Conservation (phyloP, 225 moss, liverwort and hornwort species). For the Ulota crispa region DNA sequence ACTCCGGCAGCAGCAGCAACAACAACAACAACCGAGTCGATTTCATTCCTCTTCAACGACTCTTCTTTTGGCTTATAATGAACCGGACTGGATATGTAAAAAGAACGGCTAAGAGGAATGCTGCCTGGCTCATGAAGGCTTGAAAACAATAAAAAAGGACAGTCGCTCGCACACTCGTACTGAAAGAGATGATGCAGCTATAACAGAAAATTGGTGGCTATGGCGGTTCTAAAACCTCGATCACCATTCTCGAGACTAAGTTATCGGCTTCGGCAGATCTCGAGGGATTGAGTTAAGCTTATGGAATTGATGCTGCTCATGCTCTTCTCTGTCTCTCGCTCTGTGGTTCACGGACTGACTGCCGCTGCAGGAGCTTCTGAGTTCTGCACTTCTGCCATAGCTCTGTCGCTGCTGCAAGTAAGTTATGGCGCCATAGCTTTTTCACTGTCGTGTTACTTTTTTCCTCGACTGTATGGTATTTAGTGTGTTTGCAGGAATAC, state of each 20-base stretch:
- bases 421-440: neutral
- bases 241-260: neutral
- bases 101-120: constrained; percentile 8
- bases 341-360: neutral
- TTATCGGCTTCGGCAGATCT: neutral
- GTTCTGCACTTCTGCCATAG: constrained; percentile 7
- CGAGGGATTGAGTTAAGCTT: neutral
- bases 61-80: neutral
- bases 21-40: neutral
- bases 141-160: neutral
- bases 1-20: neutral
- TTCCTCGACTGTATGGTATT: neutral
- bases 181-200: neutral
- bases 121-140: constrained; percentile 13
- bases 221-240: neutral
- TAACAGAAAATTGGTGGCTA: neutral
- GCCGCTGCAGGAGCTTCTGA: neutral
- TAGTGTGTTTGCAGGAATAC: neutral
- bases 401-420: neutral
- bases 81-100: neutral
- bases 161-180: neutral
- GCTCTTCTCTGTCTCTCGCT: neutral
- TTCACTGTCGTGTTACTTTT: neutral
- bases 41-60: neutral
- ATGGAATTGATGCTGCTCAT: constrained; percentile 1